Percentiles rank a stretch among this genome's conserved stretches.
Conservation (phyloP, 2,329 filamentous ascomycete species). For the Fusarium haematococcum region DNA sequence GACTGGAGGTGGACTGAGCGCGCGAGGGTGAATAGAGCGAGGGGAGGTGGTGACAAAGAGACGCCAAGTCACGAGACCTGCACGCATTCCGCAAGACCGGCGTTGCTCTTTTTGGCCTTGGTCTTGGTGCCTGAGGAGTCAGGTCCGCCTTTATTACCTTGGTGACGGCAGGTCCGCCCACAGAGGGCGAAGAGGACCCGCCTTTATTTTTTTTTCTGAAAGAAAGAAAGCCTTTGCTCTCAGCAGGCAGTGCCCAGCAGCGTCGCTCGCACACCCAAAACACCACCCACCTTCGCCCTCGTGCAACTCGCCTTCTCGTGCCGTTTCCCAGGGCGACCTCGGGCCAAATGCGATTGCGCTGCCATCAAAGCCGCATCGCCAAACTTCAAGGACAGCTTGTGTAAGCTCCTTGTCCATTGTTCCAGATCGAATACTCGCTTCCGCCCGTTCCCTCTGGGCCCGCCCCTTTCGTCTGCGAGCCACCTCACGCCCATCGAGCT, state of each 20-base stretch:
- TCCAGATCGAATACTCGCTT: slow-evolving; percentile 23
- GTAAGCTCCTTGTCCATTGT: slow-evolving; percentile 28
- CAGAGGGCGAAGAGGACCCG: slow-evolving; percentile 13
- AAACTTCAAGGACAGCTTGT: slow-evolving; percentile 32
- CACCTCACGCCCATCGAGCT: slow-evolving; percentile 11
- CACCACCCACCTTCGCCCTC: slow-evolving; percentile 28
- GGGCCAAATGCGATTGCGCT: slow-evolving; percentile 45
- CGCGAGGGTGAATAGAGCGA: slow-evolving; percentile 6
- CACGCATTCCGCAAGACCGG: slow-evolving; percentile 10
- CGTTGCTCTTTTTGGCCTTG: background rate
- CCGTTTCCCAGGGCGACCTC: slow-evolving; percentile 46
- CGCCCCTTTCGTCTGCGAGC: slow-evolving; percentile 14
- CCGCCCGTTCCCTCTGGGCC: slow-evolving; percentile 14
- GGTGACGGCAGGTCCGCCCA: background rate
- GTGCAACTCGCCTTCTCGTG: slow-evolving; percentile 44
- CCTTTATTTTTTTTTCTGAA: slow-evolving; percentile 35
- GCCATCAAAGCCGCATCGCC: slow-evolving; percentile 43
- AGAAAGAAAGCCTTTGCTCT: slow-evolving; percentile 34
- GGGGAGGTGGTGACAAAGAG: slow-evolving; percentile 6
- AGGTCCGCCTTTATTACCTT: background rate
- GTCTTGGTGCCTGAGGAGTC: slow-evolving; percentile 39
- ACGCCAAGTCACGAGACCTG: slow-evolving; percentile 35
- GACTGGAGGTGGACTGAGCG: background rate
- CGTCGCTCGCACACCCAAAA: slow-evolving; percentile 42
- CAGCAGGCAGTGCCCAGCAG: slow-evolving; percentile 27